Percentiles rank a stretch among this genome's conserved stretches.
Evolutionary conservation across 345 rosid genomes (phyloP).

Genomic region (Adansonia digitata): DNA sequence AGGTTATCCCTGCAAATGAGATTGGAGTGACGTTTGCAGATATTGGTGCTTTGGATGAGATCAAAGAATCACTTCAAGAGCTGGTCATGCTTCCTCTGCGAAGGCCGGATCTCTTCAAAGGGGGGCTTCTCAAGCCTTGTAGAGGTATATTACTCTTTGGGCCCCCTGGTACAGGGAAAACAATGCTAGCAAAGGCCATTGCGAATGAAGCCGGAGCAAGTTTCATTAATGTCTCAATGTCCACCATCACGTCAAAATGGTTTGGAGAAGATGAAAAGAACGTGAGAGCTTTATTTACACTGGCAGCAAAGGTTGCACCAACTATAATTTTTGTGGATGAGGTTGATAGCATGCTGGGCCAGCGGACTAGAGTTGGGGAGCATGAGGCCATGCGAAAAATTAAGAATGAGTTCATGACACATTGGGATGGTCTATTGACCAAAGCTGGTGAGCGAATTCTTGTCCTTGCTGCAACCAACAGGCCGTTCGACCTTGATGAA

Average conservation of each 20-base stretch:
- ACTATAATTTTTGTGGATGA: constrained; percentile 95
- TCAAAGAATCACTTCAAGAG: constrained; percentile 91
- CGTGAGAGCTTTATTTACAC: constrained; percentile 81
- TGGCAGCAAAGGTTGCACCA: constrained; percentile 94
- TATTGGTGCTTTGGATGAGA: constrained; percentile 88
- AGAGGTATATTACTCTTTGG: constrained; percentile 93
- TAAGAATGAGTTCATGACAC: constrained; percentile 96
- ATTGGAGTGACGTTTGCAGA: constrained; percentile 94
- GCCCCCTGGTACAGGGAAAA: constrained; percentile 98
- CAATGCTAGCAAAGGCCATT: constrained; percentile 97
- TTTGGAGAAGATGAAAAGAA: constrained; percentile 98
- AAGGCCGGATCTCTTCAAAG: constrained; percentile 90
- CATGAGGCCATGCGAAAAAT: constrained; percentile 99
- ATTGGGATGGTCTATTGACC: constrained; percentile 96
- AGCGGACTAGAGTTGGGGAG: constrained; percentile 88
- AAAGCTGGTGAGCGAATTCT: constrained; percentile 81
- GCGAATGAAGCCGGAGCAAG: constrained; percentile 99
- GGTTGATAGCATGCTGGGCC: constrained; percentile 99
- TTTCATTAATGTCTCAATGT: constrained; percentile 96
- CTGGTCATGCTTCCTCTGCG: constrained; percentile 97
- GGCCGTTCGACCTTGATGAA: constrained; percentile 99
- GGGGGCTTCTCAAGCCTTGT: constrained; percentile 95
- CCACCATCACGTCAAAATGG: constrained; percentile 98
- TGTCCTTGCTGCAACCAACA: constrained; percentile 97
- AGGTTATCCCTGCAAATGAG: constrained; percentile 91